Evolutionary conservation across 2,329 filamentous ascomycete species (phyloP), one percentile per base, ranked within the genome.

Genomic region (Penicillium nordicum): DNA sequence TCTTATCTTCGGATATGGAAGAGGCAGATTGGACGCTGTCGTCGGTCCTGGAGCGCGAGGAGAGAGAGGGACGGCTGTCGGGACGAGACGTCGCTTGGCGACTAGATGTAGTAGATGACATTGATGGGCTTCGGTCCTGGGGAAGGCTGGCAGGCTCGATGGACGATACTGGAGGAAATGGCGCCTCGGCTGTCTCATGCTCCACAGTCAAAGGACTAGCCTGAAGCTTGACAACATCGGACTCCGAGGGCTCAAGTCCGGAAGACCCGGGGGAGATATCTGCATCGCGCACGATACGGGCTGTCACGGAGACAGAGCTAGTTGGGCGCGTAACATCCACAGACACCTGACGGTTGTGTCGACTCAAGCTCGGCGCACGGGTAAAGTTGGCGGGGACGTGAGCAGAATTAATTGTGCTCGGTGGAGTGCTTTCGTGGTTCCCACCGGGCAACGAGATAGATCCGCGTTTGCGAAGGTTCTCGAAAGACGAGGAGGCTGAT

Each of bases 241-340:
- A 59, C 46, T 75, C 73, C 5, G 70, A 64, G 8, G 60, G 58
- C 38, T 71, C 65, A 5, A 60, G 11, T 16, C 58, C 66, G 29
- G 62, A 54, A 34, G 72, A 68, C 57, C 57, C 71, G 57, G 58
- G 71, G 73, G 66, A 79, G 76, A 65, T 80, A 78, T 44, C 73
- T 69, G 54, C 79, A 81, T 65, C 88, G 46, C 90, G 85, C 37
- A 96, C 79, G 60, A 96, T 96, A 50, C 88, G 85, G 47, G 92
- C 90, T 18, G 89, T 94, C 11, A 96, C 92, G 44, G 92, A 92
- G n/a, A 96, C 85, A 0, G 90, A 92, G 67, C 92, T 90, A 12
- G 70, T 66, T n/a, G 63, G 63, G 18, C 68, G 68, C 29, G 58
- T 51, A 25, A 58, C 56, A 46, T 57, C 63, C 21, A 56, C 48